Evolutionary conservation across 1,284 basidiomycete genomes (phyloP), one percentile per base, ranked within the genome.

Genomic region (Ceratobasidium sp.): DNA sequence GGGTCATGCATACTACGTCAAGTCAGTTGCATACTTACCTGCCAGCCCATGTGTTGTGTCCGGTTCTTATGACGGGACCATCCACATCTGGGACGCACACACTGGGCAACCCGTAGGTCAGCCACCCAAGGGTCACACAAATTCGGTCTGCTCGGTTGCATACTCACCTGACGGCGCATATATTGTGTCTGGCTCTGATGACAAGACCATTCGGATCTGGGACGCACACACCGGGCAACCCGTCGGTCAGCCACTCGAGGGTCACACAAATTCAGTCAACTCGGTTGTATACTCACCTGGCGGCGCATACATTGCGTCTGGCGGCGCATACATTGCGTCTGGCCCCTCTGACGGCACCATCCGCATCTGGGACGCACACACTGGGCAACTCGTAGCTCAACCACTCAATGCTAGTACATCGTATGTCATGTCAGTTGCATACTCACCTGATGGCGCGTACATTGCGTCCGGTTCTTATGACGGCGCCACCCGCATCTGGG

Each of bases 401-500:
- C n/a, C 8, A 21, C 48, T 21, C 9, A 21, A 16, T 7, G 25
- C 48, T 6, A 18, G 48, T 21, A 14, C 9, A n/a, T n/a, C n/a
- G n/a, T n/a, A 4, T 49, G n/a, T 21, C 9, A 25, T 6, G 21
- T 25, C 25, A 18, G n/a, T 51, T 25, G 48, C 30, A 33, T 33
- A 33, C 6, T 73, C 61, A 12, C 53, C 73, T 9, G 72, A 67
- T 21, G 62, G 53, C 33, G 5, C 59, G 18, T 33, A 28, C 7
- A 28, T 72, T 30, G 72, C 25, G 18, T 73, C 33, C 7, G 72
- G 70, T 12, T 72, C 72, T n/a, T 8, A 3, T 0, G 70, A 72
- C 33, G 9, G 48, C 23, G 33, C 63, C n/a, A 58, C 62, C 30
- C 11, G 54, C 16, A 23, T 73, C 38, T 71, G 72, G 69, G 42